Base-by-base conservation (phyloP, 2,329 filamentous ascomycete species). In the Waltergamsia citrina region DNA sequence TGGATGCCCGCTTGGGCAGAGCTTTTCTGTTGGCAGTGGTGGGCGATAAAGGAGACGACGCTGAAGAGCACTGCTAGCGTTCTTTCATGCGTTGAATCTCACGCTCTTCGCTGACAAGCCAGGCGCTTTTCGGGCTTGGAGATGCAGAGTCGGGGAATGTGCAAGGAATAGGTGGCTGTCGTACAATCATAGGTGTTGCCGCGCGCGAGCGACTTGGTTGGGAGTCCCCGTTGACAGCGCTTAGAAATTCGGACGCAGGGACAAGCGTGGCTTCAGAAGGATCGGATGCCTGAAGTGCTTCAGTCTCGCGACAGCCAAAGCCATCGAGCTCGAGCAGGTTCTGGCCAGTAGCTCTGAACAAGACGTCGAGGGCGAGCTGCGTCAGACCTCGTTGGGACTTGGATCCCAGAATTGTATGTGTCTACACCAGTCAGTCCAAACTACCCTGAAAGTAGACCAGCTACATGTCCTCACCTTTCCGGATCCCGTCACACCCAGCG, bases 361-460 rank as follows among this genome's bases (percentile, higher is more conserved):
- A 70, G 26, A 93, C 74, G 50, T 96, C 90, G 35, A 98, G 78
- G 0, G 86, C 75, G 49, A 98, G 80, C 56, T 98, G 92, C 0
- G 87, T 94, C 35, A 98, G 64, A 41, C 92, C 92, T 43, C 90
- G 81, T 57, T 95, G 85, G 16, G 73, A 76, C 45, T 80, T 81
- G 10, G 85, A 93, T 36, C 92, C 92, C 12, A 98, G 73, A 39
- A 96, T 94, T 1, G 92, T 98, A 56, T 98, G 90, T 42, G 85
- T 93, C 90, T 95, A 51, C 15, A 16, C 30, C 20, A 20, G 18
- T 30, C 16, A 23, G 23, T 27, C 18, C 24, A 3, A 8, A 21
- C 6, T 39, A 24, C 11, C 48, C 38, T 31, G 12, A 22, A 35
- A 29, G 38, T 49, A 32, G 48, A n/a, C n/a, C n/a, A n/a, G n/a